Conservation (phyloP, 2,329 filamentous ascomycete species). For the Aspergillus fumigatiaffinis region DNA sequence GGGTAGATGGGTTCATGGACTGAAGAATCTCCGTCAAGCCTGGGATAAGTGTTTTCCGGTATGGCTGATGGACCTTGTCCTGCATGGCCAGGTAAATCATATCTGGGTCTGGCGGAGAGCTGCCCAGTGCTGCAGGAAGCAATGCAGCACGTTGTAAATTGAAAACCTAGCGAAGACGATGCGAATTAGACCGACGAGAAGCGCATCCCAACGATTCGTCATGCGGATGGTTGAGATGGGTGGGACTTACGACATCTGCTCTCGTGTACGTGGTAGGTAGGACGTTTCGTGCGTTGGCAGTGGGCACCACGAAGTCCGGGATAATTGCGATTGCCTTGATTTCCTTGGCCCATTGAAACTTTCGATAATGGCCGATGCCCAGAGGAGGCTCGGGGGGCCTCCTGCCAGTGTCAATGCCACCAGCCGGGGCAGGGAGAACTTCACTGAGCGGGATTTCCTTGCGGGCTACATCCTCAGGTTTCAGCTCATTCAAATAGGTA, state of each 20-base stretch:
- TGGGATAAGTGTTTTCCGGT: slow-evolving; percentile 86
- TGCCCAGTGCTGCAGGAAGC: slow-evolving; percentile 81
- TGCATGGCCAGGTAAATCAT: slow-evolving; percentile 98
- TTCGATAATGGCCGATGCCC: slow-evolving; percentile 93
- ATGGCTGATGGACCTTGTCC: slow-evolving; percentile 96
- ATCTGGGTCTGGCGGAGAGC: slow-evolving; percentile 84
- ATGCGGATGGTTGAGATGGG: background rate
- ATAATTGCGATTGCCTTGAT: slow-evolving; percentile 98
- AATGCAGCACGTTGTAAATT: slow-evolving; percentile 93
- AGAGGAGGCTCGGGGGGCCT: slow-evolving; percentile 82
- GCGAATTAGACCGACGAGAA: background rate
- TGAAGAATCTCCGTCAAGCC: slow-evolving; percentile 86
- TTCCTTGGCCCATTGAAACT: slow-evolving; percentile 87
- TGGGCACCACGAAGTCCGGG: slow-evolving; percentile 92
- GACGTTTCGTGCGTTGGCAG: slow-evolving; percentile 81
- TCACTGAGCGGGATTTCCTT: slow-evolving; percentile 93
- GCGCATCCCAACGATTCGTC: background rate
- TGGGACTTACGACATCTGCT: slow-evolving; percentile 68
- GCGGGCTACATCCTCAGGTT: slow-evolving; percentile 81
- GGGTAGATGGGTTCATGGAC: slow-evolving; percentile 81
- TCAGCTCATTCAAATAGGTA: slow-evolving; percentile 89
- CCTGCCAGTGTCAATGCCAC: slow-evolving; percentile 84
- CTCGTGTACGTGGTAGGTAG: slow-evolving; percentile 76
- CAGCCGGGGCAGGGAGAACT: slow-evolving; percentile 83
- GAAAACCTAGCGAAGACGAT: slow-evolving; percentile 52